Evolutionary conservation across 2,329 filamentous ascomycete genomes (phyloP).

Genomic region (Sporothrix pallida): DNA sequence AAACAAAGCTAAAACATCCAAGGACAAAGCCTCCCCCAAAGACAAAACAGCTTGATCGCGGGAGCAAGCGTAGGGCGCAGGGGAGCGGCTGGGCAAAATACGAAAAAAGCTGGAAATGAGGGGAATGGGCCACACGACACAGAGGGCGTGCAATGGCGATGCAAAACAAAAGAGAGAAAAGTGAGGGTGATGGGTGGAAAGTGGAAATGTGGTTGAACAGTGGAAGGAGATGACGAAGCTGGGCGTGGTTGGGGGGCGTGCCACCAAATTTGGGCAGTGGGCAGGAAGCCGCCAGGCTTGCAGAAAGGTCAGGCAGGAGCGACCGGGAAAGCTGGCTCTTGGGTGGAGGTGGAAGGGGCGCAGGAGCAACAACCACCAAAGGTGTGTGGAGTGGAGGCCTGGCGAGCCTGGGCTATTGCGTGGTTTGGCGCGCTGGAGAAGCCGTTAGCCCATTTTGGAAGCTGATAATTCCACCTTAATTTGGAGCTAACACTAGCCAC

Average conservation of each 20-base stretch:
- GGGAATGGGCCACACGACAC: slow-evolving; percentile 13
- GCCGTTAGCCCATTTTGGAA: slow-evolving; percentile 21
- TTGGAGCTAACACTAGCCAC: slow-evolving; percentile 19
- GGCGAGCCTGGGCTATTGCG: background rate
- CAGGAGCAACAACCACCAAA: slow-evolving; percentile 4
- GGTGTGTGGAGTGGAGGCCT: background rate
- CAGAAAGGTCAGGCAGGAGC: slow-evolving; percentile 2
- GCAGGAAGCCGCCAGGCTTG: background rate
- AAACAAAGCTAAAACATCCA: slow-evolving; percentile 33
- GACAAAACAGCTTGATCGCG: slow-evolving; percentile 25
- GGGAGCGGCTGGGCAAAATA: background rate
- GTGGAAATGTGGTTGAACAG: background rate
- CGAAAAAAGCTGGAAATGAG: background rate
- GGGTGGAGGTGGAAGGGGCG: slow-evolving; percentile 24
- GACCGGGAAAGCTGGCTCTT: background rate
- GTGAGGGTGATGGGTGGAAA: slow-evolving; percentile 28
- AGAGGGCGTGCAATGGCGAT: slow-evolving; percentile 27
- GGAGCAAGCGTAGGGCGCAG: background rate
- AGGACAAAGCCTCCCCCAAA: slow-evolving; percentile 14
- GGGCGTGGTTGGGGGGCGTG: slow-evolving; percentile 20
- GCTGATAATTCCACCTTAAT: background rate
- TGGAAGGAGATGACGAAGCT: slow-evolving; percentile 38
- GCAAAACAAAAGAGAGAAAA: slow-evolving; percentile 18
- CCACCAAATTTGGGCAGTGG: slow-evolving; percentile 26
- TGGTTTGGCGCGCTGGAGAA: slow-evolving; percentile 4